These are phyloP conservation scores for Nowakowskiella sp. DNA, from an alignment of 192 early-diverging fungal species.

Conservation along the genomic window DNA sequence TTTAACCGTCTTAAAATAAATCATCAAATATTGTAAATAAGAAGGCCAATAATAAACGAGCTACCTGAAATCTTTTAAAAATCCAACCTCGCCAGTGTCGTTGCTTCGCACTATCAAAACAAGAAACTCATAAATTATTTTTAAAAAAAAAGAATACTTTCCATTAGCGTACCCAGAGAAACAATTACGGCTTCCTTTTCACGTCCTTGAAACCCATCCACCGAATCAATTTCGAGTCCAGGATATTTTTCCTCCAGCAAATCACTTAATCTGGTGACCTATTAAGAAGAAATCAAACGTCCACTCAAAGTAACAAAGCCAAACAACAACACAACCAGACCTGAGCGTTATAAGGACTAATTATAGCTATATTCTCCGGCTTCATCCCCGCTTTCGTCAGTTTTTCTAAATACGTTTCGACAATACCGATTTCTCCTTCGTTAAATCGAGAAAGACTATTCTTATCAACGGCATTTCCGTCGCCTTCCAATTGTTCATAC, in stretches of 20 bases:
- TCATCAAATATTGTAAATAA: no score
- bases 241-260: constrained; percentile 46
- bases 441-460: constrained; percentile 55
- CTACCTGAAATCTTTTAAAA: constrained; percentile 68
- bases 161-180: constrained; percentile 31
- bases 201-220: constrained; percentile 88
- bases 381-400: constrained; percentile 58
- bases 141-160: background rate
- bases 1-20: constrained; percentile 86
- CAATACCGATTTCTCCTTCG: constrained; percentile 64
- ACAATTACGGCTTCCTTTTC: constrained; percentile 84
- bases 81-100: constrained; percentile 67
- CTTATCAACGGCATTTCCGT: background rate
- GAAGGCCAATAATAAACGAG: no score
- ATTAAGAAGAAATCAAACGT: background rate
- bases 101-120: constrained; percentile 76
- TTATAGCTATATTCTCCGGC: constrained; percentile 66
- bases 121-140: background rate
- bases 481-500: constrained; percentile 24
- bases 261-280: constrained; percentile 16
- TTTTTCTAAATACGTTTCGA: constrained; percentile 47
- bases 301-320: constrained; percentile 26
- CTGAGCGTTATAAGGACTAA: constrained; percentile 82
- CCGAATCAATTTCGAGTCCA: constrained; percentile 68
- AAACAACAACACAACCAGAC: no score